Evolutionary conservation across 2,329 filamentous ascomycete genomes (phyloP).

Genomic region (Rhinocladiella similis): DNA sequence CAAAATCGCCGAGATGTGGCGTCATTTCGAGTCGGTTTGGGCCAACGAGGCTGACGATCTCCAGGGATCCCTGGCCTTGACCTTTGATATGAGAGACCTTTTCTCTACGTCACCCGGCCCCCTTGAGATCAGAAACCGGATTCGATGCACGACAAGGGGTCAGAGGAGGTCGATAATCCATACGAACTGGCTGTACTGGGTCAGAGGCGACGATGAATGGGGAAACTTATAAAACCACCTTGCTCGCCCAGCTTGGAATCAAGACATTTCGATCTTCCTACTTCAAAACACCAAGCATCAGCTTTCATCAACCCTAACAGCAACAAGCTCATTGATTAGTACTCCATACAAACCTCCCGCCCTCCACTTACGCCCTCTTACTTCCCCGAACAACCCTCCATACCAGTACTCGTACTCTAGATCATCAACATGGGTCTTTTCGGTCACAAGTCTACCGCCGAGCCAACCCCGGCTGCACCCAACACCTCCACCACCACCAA

Average conservation of each 20-base stretch:
- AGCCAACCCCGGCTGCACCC: constrained; percentile 17
- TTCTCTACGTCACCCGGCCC: constrained; percentile 5
- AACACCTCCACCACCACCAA: constrained; percentile 13
- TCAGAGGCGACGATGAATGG: too few species aligned
- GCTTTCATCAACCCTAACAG: not conserved
- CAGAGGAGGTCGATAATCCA: not conserved
- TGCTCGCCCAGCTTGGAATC: too few species aligned
- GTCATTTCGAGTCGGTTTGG: constrained; percentile 11
- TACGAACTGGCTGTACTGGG: too few species aligned
- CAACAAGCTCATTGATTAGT: not conserved
- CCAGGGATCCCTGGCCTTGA: not conserved
- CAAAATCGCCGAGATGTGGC: constrained; percentile 10
- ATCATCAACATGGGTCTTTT: constrained; percentile 26
- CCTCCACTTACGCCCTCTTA: not conserved
- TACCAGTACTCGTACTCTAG: too few species aligned
- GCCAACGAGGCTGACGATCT: constrained; percentile 2
- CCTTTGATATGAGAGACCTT: not conserved
- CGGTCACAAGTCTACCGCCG: constrained; percentile 23
- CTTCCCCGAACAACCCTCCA: too few species aligned
- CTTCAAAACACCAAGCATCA: not conserved
- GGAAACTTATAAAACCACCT: too few species aligned
- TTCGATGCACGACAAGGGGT: constrained; percentile 3
- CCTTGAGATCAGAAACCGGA: constrained; percentile 8
- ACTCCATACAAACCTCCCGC: not conserved
- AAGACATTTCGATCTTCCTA: not conserved